A percentile compares a stretch with the other conserved stretches of the same genome.
Evolutionary conservation across 768 basidiomycete species (phyloP).

Genomic region (Russula sp.): DNA sequence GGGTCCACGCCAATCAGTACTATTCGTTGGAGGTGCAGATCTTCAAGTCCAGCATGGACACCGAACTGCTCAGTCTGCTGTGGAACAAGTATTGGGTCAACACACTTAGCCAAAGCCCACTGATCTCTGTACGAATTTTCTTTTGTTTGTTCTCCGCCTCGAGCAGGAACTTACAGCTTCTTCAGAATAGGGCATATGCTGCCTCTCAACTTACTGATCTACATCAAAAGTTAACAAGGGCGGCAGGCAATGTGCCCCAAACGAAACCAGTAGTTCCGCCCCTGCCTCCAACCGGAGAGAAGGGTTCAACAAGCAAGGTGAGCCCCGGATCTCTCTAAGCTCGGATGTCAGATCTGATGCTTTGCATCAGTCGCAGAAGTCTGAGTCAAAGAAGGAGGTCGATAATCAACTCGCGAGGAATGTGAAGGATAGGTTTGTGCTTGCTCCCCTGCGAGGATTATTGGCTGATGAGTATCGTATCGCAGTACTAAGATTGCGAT

Average conservation of each 20-base stretch:
- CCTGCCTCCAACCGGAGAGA: slow-evolving; percentile 45
- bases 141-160: background rate
- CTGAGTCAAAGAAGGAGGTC: slow-evolving; percentile 73
- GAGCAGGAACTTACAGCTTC: background rate
- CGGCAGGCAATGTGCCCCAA: slow-evolving; percentile 48
- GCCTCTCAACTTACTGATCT: slow-evolving; percentile 88
- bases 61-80: slow-evolving; percentile 77
- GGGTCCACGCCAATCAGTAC: slow-evolving; percentile 95
- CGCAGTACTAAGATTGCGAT: slow-evolving; percentile 79
- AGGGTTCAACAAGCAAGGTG: slow-evolving; percentile 46
- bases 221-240: slow-evolving; percentile 81
- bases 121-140: slow-evolving; percentile 70
- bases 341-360: background rate
- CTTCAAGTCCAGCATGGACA: slow-evolving; percentile 89
- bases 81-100: slow-evolving; percentile 99
- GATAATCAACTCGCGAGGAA: slow-evolving; percentile 83
- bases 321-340: background rate
- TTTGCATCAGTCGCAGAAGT: slow-evolving; percentile 31
- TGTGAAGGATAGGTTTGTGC: slow-evolving; percentile 71
- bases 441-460: background rate
- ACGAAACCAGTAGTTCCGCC: slow-evolving; percentile 48
- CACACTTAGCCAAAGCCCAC: slow-evolving; percentile 86
- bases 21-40: slow-evolving; percentile 92
- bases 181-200: slow-evolving; percentile 90
- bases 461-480: background rate